Evolutionary conservation across 148 eudicot genomes (phyloP), one percentile per base, ranked within the genome.

Genomic region (Chenopodium formosanum): DNA sequence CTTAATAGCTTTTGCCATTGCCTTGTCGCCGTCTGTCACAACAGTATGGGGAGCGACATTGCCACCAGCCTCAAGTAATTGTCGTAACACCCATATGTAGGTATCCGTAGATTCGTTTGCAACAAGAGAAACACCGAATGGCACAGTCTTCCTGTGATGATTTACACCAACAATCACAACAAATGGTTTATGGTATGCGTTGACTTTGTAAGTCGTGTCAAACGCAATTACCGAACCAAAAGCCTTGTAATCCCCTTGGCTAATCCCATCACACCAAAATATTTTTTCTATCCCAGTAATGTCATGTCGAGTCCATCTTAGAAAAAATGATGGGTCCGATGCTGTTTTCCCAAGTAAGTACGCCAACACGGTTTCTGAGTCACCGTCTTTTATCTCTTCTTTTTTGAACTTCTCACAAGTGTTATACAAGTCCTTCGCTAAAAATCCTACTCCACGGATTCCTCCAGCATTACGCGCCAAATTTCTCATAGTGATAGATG

Each of bases 181-280:
- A 19, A 76, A 62, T 0, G 79, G 52, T n/a, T 76, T 76, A 13
- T 37, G 20, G 12, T 76, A 76, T 0, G 19, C 13, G 20, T 62
- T 76, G 0, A 16, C 11, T 34, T 76, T 76, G 69, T 76, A 62
- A 1, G 70, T 76, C 1, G 34, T 14, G 16, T 74, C 77, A 74
- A 74, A 74, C 1, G 63, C 37, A 47, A 74, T 13, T 1, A 74
- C 77, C 4, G 2, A 4, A 1, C 77, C 63, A 5, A 74, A 74
- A 1, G 63, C 62, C 50, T 74, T 74, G 10, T 74, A 74, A 10
- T 74, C 63, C 1, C 23, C 1, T 1, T 22, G 58, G 4, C 14
- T n/a, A n/a, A n/a, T 47, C 0, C 63, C 37, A 27, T 74, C 77
- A 13, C 77, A 47, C 77, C 77, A 74, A 27, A 74, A 74, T 6